phyloP scores from a whole-genome alignment of 352 stramenopile genomes.

The Pythium brassicae region DNA sequence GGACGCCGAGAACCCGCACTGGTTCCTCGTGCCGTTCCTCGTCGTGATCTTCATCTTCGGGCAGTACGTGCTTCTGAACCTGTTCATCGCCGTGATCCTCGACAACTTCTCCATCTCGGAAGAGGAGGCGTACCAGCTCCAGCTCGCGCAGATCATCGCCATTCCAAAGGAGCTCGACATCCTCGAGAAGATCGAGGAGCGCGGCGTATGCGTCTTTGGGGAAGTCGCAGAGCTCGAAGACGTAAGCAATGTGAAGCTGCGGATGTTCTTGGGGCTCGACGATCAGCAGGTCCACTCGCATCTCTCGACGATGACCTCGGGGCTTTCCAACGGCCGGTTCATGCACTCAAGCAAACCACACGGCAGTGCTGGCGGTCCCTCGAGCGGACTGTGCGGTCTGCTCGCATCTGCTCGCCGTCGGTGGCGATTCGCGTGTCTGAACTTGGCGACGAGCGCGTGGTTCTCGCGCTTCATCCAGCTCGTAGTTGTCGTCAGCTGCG shows the following conservation, averaged over 20 bases:
- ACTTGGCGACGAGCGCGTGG: constrained; percentile 25
- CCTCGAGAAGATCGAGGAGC: constrained; percentile 78
- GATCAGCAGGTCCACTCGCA: constrained; percentile 16
- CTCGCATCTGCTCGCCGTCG: neutral
- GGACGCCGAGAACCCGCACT: constrained; percentile 57
- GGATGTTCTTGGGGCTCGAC: constrained; percentile 72
- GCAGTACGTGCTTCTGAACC: constrained; percentile 76
- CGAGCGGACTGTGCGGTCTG: neutral
- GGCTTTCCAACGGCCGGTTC: constrained; percentile 7
- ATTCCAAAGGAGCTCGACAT: constrained; percentile 81
- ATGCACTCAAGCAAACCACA: constrained; percentile 1
- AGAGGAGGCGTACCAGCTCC: constrained; percentile 78
- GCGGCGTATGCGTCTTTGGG: constrained; percentile 66
- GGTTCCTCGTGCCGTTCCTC: constrained; percentile 71
- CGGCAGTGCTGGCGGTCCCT: too few species aligned
- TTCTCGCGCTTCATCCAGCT: constrained; percentile 63
- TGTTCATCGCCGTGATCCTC: constrained; percentile 83
- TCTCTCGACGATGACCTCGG: neutral
- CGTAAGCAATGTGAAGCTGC: constrained; percentile 74
- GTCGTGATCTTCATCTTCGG: constrained; percentile 72
- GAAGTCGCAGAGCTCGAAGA: constrained; percentile 80
- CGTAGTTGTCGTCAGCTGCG: constrained; percentile 67
- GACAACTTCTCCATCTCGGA: constrained; percentile 82
- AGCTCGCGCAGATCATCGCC: constrained; percentile 77
- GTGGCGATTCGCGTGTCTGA: constrained; percentile 18